A percentile compares a stretch with the other conserved stretches of the same genome.
Conservation (phyloP, 306 rosid species). For the Senna tora region DNA sequence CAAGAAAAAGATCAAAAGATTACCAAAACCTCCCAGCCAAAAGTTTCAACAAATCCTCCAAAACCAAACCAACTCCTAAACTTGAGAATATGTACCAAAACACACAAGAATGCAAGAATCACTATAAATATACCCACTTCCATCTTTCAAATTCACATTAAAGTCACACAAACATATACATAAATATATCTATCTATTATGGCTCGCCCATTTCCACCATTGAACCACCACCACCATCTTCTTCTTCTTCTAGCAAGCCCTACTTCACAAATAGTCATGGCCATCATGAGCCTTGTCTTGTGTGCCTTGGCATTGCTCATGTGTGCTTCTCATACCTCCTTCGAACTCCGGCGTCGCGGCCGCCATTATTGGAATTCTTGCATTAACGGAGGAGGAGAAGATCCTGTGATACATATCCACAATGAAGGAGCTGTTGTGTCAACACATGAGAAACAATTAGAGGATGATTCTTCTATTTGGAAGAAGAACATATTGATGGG, state of each 20-base stretch:
- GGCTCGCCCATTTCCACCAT: slow-evolving; percentile 64
- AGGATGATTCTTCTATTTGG: slow-evolving; percentile 66
- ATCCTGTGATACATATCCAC: slow-evolving; percentile 57
- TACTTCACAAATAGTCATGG: slow-evolving; percentile 48
- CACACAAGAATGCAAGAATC: too few species aligned
- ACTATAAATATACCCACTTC: slow-evolving; percentile 35
- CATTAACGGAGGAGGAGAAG: slow-evolving; percentile 37
- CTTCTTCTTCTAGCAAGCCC: slow-evolving; percentile 35
- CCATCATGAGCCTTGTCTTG: slow-evolving; percentile 51
- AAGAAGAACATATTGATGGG: slow-evolving; percentile 94
- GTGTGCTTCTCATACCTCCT: slow-evolving; percentile 82
- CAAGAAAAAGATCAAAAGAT: too few species aligned
- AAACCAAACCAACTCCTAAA: slow-evolving; percentile 49
- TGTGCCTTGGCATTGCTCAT: slow-evolving; percentile 68
- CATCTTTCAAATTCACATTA: neutral
- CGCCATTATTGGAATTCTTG: slow-evolving; percentile 64
- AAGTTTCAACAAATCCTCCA: slow-evolving; percentile 54
- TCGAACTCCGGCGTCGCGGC: slow-evolving; percentile 48
- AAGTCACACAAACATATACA: too few species aligned
- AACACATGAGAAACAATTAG: slow-evolving; percentile 27
- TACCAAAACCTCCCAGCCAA: neutral
- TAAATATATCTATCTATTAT: slow-evolving; percentile 35
- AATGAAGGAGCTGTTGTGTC: slow-evolving; percentile 32
- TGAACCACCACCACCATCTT: slow-evolving; percentile 32
- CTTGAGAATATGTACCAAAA: slow-evolving; percentile 16